Percentiles rank a stretch among this genome's conserved stretches.
Conservation (phyloP, 1,139 yeast species). For the Wickerhamomyces sp. region DNA sequence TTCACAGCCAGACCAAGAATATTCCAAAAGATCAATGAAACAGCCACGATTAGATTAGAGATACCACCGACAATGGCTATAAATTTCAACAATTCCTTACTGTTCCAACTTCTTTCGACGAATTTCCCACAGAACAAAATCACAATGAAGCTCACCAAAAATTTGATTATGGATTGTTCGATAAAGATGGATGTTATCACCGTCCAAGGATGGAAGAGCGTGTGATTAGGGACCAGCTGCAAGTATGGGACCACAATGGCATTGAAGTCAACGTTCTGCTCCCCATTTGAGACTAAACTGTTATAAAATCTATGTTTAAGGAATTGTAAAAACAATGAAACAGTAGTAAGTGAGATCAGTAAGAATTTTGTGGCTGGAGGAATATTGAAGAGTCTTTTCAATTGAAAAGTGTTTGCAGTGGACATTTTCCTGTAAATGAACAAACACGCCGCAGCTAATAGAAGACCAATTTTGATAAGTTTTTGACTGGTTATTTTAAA, state of each 20-base stretch:
- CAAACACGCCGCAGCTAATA: conserved; percentile 15
- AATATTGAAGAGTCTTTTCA: conserved; percentile 22
- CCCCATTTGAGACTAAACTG: conserved; percentile 15
- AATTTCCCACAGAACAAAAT: conserved; percentile 51
- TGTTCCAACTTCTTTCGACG: conserved; percentile 53
- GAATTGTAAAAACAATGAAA: conserved; percentile 30
- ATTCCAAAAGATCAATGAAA: conserved; percentile 33
- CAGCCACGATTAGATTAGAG: conserved; percentile 52
- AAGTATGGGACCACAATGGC: conserved; percentile 54
- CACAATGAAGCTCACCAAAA: conserved; percentile 44
- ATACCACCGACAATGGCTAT: conserved; percentile 51
- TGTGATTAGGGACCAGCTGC: conserved; percentile 65
- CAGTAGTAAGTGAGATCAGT: conserved; percentile 26
- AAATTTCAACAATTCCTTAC: conserved; percentile 55
- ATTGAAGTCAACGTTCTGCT: conserved; percentile 26
- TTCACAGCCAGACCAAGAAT: conserved; percentile 25
- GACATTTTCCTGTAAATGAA: conserved; percentile 22
- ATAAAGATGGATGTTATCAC: conserved; percentile 67
- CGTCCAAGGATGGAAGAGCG: conserved; percentile 71
- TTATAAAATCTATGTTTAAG: conserved; percentile 28
- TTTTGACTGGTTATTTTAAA: not conserved
- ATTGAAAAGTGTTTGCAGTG: conserved; percentile 11
- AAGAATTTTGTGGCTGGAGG: conserved; percentile 39
- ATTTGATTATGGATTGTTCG: conserved; percentile 53
- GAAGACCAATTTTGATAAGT: conserved; percentile 12